Percentiles rank a stretch among this genome's conserved stretches.
phyloP scores from a whole-genome alignment of 805 yeast species.

The Yarrowia osloensis region DNA sequence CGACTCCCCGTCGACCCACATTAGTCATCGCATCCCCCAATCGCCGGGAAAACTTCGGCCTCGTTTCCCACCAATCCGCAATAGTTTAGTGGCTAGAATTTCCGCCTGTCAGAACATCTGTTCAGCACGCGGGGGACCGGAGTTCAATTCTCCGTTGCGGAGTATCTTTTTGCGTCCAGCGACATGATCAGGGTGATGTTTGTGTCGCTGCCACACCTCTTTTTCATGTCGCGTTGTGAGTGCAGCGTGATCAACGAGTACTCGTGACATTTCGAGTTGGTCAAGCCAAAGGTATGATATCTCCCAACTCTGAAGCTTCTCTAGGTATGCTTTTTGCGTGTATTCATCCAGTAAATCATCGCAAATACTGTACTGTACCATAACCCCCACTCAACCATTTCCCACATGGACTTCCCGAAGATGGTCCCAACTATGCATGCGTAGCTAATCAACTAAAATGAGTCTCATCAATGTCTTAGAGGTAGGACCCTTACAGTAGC shows the following conservation, averaged over 20 bases:
- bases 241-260: too few species aligned
- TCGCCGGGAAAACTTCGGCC: neutral
- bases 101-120: constrained; percentile 43
- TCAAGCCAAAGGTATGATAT: too few species aligned
- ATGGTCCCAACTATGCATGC: neutral
- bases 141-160: constrained; percentile 30
- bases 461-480: neutral
- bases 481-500: neutral
- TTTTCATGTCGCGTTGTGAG: neutral
- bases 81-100: constrained; percentile 47
- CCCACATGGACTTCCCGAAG: neutral
- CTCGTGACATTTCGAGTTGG: too few species aligned
- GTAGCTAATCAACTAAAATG: neutral
- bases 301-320: neutral
- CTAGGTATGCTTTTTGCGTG: neutral
- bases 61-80: constrained; percentile 28
- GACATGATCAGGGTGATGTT: neutral
- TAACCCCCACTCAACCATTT: neutral
- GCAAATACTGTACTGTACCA: too few species aligned
- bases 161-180: neutral
- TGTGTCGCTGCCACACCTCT: neutral
- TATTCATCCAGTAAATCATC: neutral
- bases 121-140: constrained; percentile 30
- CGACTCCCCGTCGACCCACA: too few species aligned
- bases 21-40: neutral